A percentile compares a stretch with the other conserved stretches of the same genome.
phyloP scores from a whole-genome alignment of 2,329 filamentous ascomycete genomes.

The Sporothrix luriei region DNA sequence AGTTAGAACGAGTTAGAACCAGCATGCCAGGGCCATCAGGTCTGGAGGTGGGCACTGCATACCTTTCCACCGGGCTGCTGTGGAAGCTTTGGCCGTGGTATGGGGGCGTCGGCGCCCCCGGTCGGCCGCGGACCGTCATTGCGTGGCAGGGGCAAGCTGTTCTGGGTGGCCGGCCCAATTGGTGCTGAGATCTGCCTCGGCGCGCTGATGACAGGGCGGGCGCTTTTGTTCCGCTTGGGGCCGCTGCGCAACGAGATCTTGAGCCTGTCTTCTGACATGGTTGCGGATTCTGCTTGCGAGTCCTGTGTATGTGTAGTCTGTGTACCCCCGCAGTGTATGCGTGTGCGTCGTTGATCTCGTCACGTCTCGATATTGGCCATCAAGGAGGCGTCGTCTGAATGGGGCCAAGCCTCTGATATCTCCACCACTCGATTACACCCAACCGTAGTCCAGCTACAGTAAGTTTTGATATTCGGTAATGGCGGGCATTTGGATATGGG shows the following conservation, averaged over 20 bases:
- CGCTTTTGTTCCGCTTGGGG: constrained; percentile 61
- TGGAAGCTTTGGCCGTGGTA: constrained; percentile 51
- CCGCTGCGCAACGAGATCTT: constrained; percentile 66
- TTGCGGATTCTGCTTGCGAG: constrained; percentile 14
- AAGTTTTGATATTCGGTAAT: not conserved
- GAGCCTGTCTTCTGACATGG: constrained; percentile 64
- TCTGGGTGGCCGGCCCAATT: constrained; percentile 43
- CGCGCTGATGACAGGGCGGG: constrained; percentile 62
- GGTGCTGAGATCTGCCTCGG: constrained; percentile 65
- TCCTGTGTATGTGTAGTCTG: not conserved
- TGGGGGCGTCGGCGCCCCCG: constrained; percentile 39
- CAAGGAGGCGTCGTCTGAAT: not conserved
- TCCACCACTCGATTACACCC: not conserved
- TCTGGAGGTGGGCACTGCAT: constrained; percentile 17
- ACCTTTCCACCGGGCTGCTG: constrained; percentile 61
- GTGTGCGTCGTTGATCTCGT: constrained; percentile 13
- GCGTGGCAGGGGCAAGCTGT: constrained; percentile 35
- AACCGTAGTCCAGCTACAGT: constrained; percentile 29
- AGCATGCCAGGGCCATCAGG: not conserved
- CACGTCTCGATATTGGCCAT: not conserved
- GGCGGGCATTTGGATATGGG: not conserved
- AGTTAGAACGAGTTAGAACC: not conserved
- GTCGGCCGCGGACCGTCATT: constrained; percentile 38
- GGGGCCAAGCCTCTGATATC: constrained; percentile 7
- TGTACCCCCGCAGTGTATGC: not conserved